Base-by-base conservation (phyloP, 1,284 basidiomycete genomes). In the Psilocybe mexicana region DNA sequence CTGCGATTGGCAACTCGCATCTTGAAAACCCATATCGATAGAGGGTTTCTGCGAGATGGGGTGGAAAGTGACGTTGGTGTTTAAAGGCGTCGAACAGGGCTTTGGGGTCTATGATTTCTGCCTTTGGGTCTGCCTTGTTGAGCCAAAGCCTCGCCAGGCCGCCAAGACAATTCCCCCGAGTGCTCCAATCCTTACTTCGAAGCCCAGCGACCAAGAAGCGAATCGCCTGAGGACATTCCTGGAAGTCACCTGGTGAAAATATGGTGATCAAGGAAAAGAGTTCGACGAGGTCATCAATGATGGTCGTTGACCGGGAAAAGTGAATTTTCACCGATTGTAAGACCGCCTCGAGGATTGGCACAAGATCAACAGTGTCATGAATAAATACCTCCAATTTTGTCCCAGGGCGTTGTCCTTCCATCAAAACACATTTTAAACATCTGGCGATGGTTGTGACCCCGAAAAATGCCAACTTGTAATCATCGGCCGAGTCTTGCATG, bases 181-280 rank as follows among this genome's bases (percentile, higher is more conserved):
- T 33, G 8, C 4, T 8, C 30, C 30, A 33, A 33, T 33, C 8
- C 30, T 33, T 33, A 8, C 30, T 33, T 6, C 30, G 30, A 33
- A 33, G 30, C 8, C 30, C 30, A 1, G 30, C 30, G 30, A 33
- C 30, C 30, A 33, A 33, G 8, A 33, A 33, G 8, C 30, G 30
- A 33, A 33, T 33, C 5, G 30, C 30, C 8, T 4, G 30, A 33
- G 30, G 18, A 74, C 74, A 52, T 69, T 71, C 18, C 66, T 71
- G 12, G 82, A 78, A 49, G 86, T 76, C 14, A 77, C 14, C 82
- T 38, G 73, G 73, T 10, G 83, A 82, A 63, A 82, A 84, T 28
- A 74, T 67, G 6, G 84, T 83, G 6, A 87, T 70, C 4, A 82
- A 70, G 86, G 84, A n/a, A 68, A 64, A 79, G 79, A 88, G 68